phyloP scores from a whole-genome alignment of 2,329 filamentous ascomycete genomes.

The Aspergillus fumigatus region DNA sequence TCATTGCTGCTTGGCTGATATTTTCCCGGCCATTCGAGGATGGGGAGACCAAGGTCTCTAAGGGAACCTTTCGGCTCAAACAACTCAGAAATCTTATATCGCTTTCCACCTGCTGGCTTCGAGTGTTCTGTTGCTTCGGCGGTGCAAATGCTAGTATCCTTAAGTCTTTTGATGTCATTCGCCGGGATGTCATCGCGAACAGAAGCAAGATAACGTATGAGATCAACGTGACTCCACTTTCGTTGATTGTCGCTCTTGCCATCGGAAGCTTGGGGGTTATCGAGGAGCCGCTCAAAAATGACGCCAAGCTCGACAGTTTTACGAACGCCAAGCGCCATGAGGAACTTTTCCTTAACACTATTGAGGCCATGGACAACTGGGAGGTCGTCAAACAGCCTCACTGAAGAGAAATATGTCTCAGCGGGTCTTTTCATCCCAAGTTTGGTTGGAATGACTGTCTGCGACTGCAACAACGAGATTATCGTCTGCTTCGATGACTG shows the following conservation, averaged over 20 bases:
- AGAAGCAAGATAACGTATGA: slow-evolving; percentile 90
- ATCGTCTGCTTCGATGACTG: slow-evolving; percentile 62
- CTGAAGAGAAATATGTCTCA: slow-evolving; percentile 89
- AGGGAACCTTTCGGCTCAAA: slow-evolving; percentile 73
- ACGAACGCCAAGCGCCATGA: slow-evolving; percentile 77
- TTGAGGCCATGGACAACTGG: slow-evolving; percentile 73
- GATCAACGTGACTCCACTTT: slow-evolving; percentile 87
- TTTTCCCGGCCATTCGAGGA: slow-evolving; percentile 77
- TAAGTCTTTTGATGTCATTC: slow-evolving; percentile 74
- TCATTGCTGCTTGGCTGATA: slow-evolving; percentile 65
- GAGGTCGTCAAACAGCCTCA: slow-evolving; percentile 91
- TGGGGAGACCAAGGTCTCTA: slow-evolving; percentile 64
- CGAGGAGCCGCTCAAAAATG: slow-evolving; percentile 82
- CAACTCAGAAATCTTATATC: slow-evolving; percentile 70
- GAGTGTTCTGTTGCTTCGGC: slow-evolving; percentile 58
- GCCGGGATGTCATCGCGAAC: slow-evolving; percentile 83
- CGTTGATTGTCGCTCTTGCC: slow-evolving; percentile 46
- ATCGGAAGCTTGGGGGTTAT: slow-evolving; percentile 45
- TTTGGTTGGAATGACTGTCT: slow-evolving; percentile 83
- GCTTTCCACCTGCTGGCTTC: slow-evolving; percentile 52
- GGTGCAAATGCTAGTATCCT: slow-evolving; percentile 74
- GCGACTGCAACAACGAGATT: slow-evolving; percentile 58
- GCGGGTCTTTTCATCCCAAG: slow-evolving; percentile 78
- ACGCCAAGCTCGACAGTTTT: slow-evolving; percentile 94
- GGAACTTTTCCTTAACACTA: slow-evolving; percentile 84